phyloP scores from a whole-genome alignment of 768 basidiomycete genomes.

The Pleurotus giganteus region DNA sequence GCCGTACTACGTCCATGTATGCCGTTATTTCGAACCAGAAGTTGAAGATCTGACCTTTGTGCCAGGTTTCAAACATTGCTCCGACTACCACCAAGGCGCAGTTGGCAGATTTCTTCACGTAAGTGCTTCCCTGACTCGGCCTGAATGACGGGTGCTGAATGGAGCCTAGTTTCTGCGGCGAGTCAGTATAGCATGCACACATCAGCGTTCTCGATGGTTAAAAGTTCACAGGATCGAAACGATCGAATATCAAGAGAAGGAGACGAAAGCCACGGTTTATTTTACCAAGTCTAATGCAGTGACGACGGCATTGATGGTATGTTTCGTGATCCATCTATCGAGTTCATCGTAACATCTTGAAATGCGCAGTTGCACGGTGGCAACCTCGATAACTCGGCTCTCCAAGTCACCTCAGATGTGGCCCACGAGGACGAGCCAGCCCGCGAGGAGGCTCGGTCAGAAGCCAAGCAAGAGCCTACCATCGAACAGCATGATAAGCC shows the following conservation, averaged over 20 bases:
- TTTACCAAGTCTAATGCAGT: conserved; percentile 86
- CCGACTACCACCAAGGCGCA: conserved; percentile 62
- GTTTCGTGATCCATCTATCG: conserved; percentile 5
- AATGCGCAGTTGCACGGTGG: conserved; percentile 64
- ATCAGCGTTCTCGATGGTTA: background rate
- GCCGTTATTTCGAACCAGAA: too few relatives aligned
- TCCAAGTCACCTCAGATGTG: conserved; percentile 70
- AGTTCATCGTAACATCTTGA: background rate
- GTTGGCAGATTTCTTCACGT: conserved; percentile 83
- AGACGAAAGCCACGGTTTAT: conserved; percentile 59
- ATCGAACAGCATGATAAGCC: conserved; percentile 92
- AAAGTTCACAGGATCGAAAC: conserved; percentile 50
- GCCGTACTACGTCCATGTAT: too few relatives aligned
- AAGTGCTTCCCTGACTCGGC: conserved; percentile 23
- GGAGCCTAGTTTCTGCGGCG: conserved; percentile 78
- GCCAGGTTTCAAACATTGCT: conserved; percentile 71
- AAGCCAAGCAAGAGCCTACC: conserved; percentile 31
- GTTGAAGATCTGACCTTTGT: too few relatives aligned
- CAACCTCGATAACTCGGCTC: conserved; percentile 65
- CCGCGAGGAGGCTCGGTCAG: conserved; percentile 24
- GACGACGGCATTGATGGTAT: conserved; percentile 81
- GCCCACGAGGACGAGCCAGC: conserved; percentile 49
- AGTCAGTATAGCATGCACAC: conserved; percentile 37
- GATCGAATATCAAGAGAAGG: conserved; percentile 49
- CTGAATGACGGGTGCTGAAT: conserved; percentile 6